Conservation (phyloP, 1,139 yeast genomes). For the Debaryomyces psychrophilus region DNA sequence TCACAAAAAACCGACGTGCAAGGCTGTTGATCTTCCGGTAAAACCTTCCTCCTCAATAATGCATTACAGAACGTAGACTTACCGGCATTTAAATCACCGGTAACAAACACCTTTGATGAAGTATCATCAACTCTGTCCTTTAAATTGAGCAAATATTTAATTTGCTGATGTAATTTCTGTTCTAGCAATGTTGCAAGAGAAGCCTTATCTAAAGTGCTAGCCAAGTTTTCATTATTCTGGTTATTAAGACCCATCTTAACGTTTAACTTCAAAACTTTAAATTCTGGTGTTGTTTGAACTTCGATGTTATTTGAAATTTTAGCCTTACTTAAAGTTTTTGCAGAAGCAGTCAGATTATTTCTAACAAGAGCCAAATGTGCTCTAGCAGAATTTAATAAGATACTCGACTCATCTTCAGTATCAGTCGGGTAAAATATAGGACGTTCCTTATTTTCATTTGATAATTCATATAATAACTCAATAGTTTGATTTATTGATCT, state of each 20-base stretch:
- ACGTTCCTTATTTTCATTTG: constrained; percentile 56
- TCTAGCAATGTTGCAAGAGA: constrained; percentile 69
- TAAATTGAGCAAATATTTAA: constrained; percentile 71
- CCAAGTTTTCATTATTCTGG: constrained; percentile 43
- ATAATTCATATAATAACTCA: constrained; percentile 56
- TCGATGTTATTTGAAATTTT: constrained; percentile 22
- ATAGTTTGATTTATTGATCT: constrained; percentile 62
- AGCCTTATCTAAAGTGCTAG: constrained; percentile 59
- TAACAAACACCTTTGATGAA: constrained; percentile 89
- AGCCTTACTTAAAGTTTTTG: constrained; percentile 35
- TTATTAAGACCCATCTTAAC: constrained; percentile 57
- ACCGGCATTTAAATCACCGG: constrained; percentile 97
- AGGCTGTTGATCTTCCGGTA: constrained; percentile 98
- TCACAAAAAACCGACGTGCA: constrained; percentile 97
- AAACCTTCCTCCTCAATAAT: constrained; percentile 68
- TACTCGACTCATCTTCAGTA: constrained; percentile 34
- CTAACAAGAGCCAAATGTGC: constrained; percentile 56
- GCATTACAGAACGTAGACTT: constrained; percentile 96
- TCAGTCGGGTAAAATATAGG: constrained; percentile 70
- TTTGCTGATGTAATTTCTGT: constrained; percentile 61
- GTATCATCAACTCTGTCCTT: constrained; percentile 89
- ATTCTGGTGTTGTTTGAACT: constrained; percentile 38
- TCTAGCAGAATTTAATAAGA: constrained; percentile 46
- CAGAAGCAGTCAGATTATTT: constrained; percentile 35
- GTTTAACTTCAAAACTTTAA: constrained; percentile 65